phyloP scores from a whole-genome alignment of 1,284 basidiomycete genomes.

The Volvariella surrecta region DNA sequence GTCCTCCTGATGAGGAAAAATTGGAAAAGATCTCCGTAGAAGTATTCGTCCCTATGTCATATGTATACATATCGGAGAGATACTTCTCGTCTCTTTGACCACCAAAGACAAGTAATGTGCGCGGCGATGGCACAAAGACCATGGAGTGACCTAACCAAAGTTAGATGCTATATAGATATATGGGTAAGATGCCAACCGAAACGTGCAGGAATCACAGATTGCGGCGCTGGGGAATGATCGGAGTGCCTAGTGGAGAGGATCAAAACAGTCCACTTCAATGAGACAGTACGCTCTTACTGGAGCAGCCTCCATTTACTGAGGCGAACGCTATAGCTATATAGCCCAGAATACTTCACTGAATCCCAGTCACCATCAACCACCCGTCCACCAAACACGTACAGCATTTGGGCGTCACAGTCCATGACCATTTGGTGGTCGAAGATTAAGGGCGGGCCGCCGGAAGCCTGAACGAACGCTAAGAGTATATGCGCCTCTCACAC shows the following conservation, averaged over 20 bases:
- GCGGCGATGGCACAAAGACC: slow-evolving; percentile 54
- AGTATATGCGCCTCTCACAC: neutral
- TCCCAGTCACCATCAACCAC: slow-evolving; percentile 58
- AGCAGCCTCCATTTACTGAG: slow-evolving; percentile 55
- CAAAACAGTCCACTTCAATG: slow-evolving; percentile 6
- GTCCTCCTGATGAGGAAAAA: slow-evolving; percentile 48
- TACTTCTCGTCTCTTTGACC: slow-evolving; percentile 60
- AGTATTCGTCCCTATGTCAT: slow-evolving; percentile 49
- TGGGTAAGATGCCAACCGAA: slow-evolving; percentile 36
- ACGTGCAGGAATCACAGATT: slow-evolving; percentile 42
- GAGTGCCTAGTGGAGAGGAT: slow-evolving; percentile 19
- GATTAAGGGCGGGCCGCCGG: slow-evolving; percentile 66
- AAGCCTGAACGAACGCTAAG: slow-evolving; percentile 26
- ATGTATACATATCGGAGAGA: slow-evolving; percentile 68
- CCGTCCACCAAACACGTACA: slow-evolving; percentile 77
- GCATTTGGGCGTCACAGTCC: slow-evolving; percentile 59
- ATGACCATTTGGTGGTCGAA: slow-evolving; percentile 81
- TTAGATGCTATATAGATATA: no score
- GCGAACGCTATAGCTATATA: slow-evolving; percentile 62
- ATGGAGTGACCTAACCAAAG: slow-evolving; percentile 77
- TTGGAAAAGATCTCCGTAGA: slow-evolving; percentile 57
- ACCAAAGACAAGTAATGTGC: slow-evolving; percentile 59
- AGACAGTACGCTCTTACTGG: slow-evolving; percentile 37
- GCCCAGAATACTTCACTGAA: slow-evolving; percentile 50
- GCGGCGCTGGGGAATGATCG: slow-evolving; percentile 21